These are phyloP conservation scores for Salvia sclarea DNA, from an alignment of 305 asterid species.

Conservation along the genomic window DNA sequence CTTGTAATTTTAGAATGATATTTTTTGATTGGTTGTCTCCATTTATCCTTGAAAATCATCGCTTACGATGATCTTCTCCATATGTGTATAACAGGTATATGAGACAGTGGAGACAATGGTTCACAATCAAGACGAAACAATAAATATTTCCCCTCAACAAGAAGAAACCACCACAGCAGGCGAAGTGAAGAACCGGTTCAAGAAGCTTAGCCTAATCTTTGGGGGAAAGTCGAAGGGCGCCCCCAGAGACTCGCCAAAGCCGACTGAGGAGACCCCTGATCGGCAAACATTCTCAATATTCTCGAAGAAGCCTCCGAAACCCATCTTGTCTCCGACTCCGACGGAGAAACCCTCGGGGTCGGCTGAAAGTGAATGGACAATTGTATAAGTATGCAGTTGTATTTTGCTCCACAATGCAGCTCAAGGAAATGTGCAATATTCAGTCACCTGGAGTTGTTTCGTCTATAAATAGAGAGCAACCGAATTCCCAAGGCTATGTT, in stretches of 20 bases:
- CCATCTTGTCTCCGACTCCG: constrained; percentile 58
- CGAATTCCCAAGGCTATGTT: constrained; percentile 20
- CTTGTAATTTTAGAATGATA: not conserved
- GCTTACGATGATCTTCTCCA: not conserved
- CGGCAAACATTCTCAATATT: constrained; percentile 70
- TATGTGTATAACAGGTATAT: constrained; percentile 57
- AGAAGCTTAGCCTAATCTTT: constrained; percentile 67
- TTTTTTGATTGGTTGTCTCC: not conserved
- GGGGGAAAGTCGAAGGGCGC: constrained; percentile 59
- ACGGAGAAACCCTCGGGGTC: constrained; percentile 52
- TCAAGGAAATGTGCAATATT: constrained; percentile 30
- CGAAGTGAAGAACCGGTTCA: constrained; percentile 72
- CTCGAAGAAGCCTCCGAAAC: constrained; percentile 89
- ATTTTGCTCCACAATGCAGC: constrained; percentile 34
- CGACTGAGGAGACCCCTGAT: constrained; percentile 47
- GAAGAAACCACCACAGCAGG: constrained; percentile 62
- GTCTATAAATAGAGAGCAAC: constrained; percentile 31
- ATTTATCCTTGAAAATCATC: not conserved
- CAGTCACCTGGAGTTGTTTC: constrained; percentile 37
- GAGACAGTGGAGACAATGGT: constrained; percentile 86
- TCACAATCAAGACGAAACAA: constrained; percentile 61
- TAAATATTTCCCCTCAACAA: constrained; percentile 49
- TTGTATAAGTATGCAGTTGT: constrained; percentile 49
- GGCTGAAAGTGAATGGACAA: constrained; percentile 75
- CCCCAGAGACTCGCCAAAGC: constrained; percentile 42